Conservation (phyloP, 768 basidiomycete genomes). For the Lactarius psammicola region DNA sequence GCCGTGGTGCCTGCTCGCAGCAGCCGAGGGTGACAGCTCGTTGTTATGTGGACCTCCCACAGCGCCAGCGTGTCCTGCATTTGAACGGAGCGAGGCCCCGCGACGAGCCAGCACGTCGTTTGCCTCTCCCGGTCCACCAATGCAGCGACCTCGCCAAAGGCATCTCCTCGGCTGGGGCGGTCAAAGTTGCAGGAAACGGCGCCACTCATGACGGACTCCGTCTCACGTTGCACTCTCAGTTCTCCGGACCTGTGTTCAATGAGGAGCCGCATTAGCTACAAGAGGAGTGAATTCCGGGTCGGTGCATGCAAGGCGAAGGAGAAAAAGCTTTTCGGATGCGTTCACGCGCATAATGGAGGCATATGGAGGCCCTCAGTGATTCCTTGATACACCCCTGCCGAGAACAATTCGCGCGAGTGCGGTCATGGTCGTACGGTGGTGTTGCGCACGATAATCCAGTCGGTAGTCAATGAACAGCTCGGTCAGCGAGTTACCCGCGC, state of each 20-base stretch:
- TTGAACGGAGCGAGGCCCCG: background rate
- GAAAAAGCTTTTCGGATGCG: background rate
- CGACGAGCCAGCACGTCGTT: background rate
- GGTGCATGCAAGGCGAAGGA: background rate
- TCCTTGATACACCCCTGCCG: background rate
- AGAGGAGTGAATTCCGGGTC: background rate
- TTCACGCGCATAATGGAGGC: background rate
- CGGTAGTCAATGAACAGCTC: conserved; percentile 21
- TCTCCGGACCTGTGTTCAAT: background rate
- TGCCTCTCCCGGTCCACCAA: background rate
- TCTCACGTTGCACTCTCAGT: conserved; percentile 1
- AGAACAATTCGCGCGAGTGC: conserved; percentile 6
- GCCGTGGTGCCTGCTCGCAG: background rate
- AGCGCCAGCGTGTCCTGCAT: conserved; percentile 1
- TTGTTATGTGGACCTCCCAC: conserved; percentile 6
- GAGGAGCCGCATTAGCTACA: conserved; percentile 2
- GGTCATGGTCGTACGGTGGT: conserved; percentile 13
- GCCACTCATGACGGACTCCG: background rate
- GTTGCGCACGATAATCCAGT: background rate
- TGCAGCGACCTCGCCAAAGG: background rate
- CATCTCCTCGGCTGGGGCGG: background rate
- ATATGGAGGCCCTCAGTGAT: background rate
- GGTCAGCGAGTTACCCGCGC: conserved; percentile 14
- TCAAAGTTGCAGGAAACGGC: background rate
- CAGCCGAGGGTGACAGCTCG: conserved; percentile 1